Evolutionary conservation across 768 basidiomycete genomes (phyloP).

Genomic region (Naematelia encephala): DNA sequence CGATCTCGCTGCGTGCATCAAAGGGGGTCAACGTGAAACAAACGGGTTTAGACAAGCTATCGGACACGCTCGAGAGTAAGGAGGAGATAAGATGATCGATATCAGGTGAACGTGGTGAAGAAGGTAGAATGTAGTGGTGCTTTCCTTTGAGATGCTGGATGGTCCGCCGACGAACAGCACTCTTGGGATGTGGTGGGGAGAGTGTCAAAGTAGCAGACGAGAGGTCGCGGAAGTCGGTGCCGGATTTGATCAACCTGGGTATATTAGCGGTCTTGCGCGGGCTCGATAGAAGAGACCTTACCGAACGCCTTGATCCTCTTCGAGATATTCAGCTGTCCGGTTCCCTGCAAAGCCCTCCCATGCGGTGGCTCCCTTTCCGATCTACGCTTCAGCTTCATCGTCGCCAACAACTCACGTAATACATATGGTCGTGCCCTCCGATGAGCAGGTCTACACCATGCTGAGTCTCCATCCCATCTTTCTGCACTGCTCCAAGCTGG

Average conservation of each 20-base stretch:
- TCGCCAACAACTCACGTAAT: constrained; percentile 19
- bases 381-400: constrained; percentile 7
- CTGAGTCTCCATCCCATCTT: constrained; percentile 53
- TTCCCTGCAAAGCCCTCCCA: constrained; percentile 48
- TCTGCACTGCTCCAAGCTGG: constrained; percentile 42
- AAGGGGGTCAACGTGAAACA: constrained; percentile 67
- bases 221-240: constrained; percentile 82
- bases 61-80: constrained; percentile 66
- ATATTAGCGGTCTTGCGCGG: neutral
- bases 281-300: constrained; percentile 4
- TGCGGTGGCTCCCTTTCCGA: constrained; percentile 40
- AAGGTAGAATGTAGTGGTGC: constrained; percentile 63
- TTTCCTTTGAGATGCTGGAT: constrained; percentile 62
- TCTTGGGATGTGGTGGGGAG: constrained; percentile 53
- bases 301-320: constrained; percentile 38
- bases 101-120: constrained; percentile 58
- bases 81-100: constrained; percentile 62
- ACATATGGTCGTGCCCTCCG: constrained; percentile 79
- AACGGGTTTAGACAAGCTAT: constrained; percentile 68
- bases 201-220: constrained; percentile 70
- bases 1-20: constrained; percentile 69
- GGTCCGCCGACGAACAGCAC: constrained; percentile 59
- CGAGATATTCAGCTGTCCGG: constrained; percentile 29
- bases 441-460: constrained; percentile 82
- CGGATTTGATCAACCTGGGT: constrained; percentile 64